phyloP scores from a whole-genome alignment of 495 filamentous ascomycete species.

The Penicillium fimorum region DNA sequence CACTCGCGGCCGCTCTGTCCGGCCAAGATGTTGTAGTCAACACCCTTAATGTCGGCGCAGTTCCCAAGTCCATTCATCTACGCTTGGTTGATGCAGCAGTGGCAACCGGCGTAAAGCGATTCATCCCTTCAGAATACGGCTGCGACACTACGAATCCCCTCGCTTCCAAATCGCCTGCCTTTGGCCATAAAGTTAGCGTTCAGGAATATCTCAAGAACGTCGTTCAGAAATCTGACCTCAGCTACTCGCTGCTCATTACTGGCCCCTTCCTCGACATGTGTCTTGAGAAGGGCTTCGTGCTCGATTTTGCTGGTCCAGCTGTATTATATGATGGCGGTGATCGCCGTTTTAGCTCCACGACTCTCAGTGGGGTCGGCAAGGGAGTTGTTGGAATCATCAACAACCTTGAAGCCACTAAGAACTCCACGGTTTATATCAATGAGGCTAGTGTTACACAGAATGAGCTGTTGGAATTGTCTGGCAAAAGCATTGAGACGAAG shows the following conservation, averaged over 20 bases:
- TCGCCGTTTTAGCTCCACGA: constrained; percentile 47
- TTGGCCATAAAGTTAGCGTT: constrained; percentile 47
- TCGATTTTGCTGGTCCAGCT: constrained; percentile 45
- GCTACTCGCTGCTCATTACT: constrained; percentile 50
- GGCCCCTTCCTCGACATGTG: constrained; percentile 56
- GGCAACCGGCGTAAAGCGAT: constrained; percentile 57
- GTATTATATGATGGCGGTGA: constrained; percentile 55
- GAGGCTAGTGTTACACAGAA: constrained; percentile 55
- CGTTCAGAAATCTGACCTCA: constrained; percentile 34
- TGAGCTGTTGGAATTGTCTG: constrained; percentile 49
- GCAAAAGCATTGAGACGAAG: constrained; percentile 47
- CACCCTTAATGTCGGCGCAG: constrained; percentile 34
- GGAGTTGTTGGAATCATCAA: constrained; percentile 49
- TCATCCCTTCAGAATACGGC: constrained; percentile 67
- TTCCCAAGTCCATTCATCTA: constrained; percentile 38
- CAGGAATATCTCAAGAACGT: constrained; percentile 50
- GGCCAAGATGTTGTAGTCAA: constrained; percentile 36
- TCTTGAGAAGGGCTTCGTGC: constrained; percentile 33
- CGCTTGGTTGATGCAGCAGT: constrained; percentile 59
- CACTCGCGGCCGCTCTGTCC: constrained; percentile 40
- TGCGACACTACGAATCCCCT: constrained; percentile 45
- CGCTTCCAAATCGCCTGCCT: constrained; percentile 35
- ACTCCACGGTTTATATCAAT: constrained; percentile 48
- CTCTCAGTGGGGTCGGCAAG: constrained; percentile 45
- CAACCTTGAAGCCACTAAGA: constrained; percentile 53